These are phyloP conservation scores for Phytophthora tubulina DNA, from an alignment of 352 stramenopile genomes.

Conservation along the genomic window DNA sequence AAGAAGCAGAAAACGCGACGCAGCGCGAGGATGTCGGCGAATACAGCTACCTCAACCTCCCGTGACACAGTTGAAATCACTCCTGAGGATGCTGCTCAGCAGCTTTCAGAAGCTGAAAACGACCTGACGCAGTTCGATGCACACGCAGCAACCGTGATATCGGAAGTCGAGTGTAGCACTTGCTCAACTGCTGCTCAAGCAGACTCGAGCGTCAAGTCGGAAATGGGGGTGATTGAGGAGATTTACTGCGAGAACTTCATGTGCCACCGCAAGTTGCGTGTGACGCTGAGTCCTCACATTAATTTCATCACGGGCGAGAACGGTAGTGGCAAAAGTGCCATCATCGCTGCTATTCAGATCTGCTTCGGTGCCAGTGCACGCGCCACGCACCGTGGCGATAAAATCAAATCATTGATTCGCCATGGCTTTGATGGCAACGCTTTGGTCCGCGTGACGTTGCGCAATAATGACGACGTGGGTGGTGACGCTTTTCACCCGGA, in stretches of 20 bases:
- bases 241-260: conserved; percentile 99
- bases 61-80: not conserved
- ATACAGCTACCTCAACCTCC: not conserved
- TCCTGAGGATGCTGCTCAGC: not conserved
- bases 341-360: conserved; percentile 98
- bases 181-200: too few relatives aligned
- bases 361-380: conserved; percentile 95
- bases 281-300: conserved; percentile 86
- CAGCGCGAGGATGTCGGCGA: not conserved
- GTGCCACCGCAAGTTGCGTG: conserved; percentile 95
- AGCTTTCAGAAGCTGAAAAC: not conserved
- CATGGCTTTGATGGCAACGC: conserved; percentile 89
- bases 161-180: not conserved
- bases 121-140: conserved; percentile 8
- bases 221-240: conserved; percentile 95
- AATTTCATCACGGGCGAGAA: conserved; percentile 94
- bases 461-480: conserved; percentile 86
- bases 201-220: conserved; percentile 11
- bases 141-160: not conserved
- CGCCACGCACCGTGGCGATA: conserved; percentile 95
- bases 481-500: conserved; percentile 93
- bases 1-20: conserved; percentile 14
- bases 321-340: conserved; percentile 97
- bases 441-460: conserved; percentile 94
- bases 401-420: conserved; percentile 96